These are phyloP conservation scores for Parafenestella ontariensis DNA, from an alignment of 2,329 filamentous ascomycete genomes.

Conservation along the genomic window DNA sequence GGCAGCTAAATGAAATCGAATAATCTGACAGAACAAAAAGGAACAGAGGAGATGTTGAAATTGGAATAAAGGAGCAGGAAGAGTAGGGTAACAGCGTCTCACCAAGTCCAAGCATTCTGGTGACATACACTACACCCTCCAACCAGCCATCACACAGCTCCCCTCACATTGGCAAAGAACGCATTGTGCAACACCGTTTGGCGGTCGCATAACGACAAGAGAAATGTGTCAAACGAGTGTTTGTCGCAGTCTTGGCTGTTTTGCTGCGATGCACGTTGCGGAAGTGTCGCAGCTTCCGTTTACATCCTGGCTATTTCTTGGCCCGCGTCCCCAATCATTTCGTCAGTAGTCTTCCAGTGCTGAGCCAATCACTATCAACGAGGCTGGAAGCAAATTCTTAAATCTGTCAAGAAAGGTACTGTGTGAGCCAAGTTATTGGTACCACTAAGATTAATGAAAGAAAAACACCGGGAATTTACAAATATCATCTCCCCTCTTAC, in stretches of 20 bases:
- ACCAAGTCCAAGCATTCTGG: neutral
- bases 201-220: slow-evolving; percentile 1
- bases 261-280: slow-evolving; percentile 19
- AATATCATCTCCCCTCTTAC: neutral
- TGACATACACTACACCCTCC: slow-evolving; percentile 12
- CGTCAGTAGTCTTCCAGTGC: too few relatives aligned
- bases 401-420: too few relatives aligned
- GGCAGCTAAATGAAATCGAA: slow-evolving; percentile 17
- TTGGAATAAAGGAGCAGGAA: neutral
- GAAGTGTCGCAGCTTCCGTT: slow-evolving; percentile 18
- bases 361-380: too few relatives aligned
- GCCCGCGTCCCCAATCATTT: too few relatives aligned
- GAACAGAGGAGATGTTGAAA: neutral
- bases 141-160: slow-evolving; percentile 1
- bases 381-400: too few relatives aligned
- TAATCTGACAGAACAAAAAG: neutral
- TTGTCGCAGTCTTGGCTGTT: slow-evolving; percentile 8
- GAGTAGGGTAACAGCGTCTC: neutral
- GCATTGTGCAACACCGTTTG: slow-evolving; percentile 28
- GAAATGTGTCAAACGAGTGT: slow-evolving; percentile 16
- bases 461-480: too few relatives aligned
- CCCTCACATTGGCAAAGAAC: slow-evolving; percentile 6
- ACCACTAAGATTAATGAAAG: too few relatives aligned
- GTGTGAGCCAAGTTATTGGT: too few relatives aligned
- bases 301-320: slow-evolving; percentile 2